Evolutionary conservation across 2,329 filamentous ascomycete genomes (phyloP), one percentile per base, ranked within the genome.

Genomic region (Cadophora gregata): DNA sequence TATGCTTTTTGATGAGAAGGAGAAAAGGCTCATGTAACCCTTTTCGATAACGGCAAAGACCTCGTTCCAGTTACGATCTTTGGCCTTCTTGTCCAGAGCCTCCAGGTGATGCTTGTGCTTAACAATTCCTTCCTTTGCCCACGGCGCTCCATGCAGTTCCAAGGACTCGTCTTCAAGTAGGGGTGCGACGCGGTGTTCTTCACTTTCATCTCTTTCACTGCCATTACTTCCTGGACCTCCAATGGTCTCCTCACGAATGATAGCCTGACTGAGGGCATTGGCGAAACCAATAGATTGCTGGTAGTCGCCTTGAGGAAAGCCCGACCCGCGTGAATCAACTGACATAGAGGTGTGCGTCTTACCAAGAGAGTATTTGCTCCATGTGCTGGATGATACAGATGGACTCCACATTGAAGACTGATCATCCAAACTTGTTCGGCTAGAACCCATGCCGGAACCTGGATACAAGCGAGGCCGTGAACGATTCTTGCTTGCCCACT

Each of bases 211-310:
- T 71, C 80, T 71, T 31, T 77, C 74, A 69, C 80, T 81, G 71
- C 80, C 72, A 64, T 55, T 67, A 31, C 73, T 75, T 6, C 69
- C 78, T 80, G 69, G 80, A 50, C 83, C 83, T 12, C 85, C 84
- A 19, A 86, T 85, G 55, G 86, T 85, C 74, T 96, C 93, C 74
- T 97, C 95, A 4, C 96, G 91, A 71, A 97, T 97, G 71, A 98
- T 99, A 42, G 95, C 95, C 77, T 98, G 95, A 74, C 93, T 97
- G 12, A 99, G 84, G 4, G 96, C 96, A 77, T 97, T 98, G 63
- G 96, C 96, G 76, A 99, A 99, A 0, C 96, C 96, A 76, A 99
- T 97, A 0, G 93, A 96, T 79, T 97, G 94, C 79, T 97, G 93
- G 78, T 95, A 97, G 74, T 97, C 93, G 50, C 88, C 89, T 56